Evolutionary conservation across 202 grass and related monocot genomes (phyloP).

Genomic region (Dendrocalamus latiflorus): DNA sequence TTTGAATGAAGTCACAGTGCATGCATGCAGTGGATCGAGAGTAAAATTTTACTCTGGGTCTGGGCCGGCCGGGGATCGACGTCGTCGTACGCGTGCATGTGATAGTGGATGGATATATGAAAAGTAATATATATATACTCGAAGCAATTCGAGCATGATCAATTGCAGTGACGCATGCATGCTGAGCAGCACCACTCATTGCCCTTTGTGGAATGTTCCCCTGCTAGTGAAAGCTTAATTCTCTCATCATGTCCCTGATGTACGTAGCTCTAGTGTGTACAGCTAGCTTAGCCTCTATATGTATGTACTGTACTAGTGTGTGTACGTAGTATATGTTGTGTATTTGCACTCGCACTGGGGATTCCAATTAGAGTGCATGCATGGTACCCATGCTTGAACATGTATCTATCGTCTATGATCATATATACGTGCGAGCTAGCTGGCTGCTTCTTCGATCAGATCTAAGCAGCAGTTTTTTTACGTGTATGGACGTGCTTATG

Average conservation of each 20-base stretch:
- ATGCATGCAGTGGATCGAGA: not conserved
- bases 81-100: not conserved
- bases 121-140: slow-evolving; percentile 13
- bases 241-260: slow-evolving; percentile 29
- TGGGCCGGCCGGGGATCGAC: not conserved
- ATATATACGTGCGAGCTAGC: slow-evolving; percentile 2
- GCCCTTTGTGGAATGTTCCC: slow-evolving; percentile 53
- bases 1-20: not conserved
- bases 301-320: not conserved
- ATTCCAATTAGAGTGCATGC: not conserved
- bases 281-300: not conserved
- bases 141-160: slow-evolving; percentile 27
- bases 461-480: not conserved
- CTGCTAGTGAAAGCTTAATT: slow-evolving; percentile 26
- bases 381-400: not conserved
- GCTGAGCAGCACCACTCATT: slow-evolving; percentile 41
- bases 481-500: not conserved
- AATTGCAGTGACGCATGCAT: slow-evolving; percentile 44
- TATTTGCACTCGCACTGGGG: not conserved
- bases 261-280: not conserved
- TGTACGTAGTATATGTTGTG: not conserved
- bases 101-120: not conserved
- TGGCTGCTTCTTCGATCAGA: not conserved
- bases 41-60: not conserved
- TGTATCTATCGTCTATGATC: slow-evolving; percentile 17